These are phyloP conservation scores for Citrullus amarus DNA, from an alignment of 306 rosid species.

Conservation along the genomic window DNA sequence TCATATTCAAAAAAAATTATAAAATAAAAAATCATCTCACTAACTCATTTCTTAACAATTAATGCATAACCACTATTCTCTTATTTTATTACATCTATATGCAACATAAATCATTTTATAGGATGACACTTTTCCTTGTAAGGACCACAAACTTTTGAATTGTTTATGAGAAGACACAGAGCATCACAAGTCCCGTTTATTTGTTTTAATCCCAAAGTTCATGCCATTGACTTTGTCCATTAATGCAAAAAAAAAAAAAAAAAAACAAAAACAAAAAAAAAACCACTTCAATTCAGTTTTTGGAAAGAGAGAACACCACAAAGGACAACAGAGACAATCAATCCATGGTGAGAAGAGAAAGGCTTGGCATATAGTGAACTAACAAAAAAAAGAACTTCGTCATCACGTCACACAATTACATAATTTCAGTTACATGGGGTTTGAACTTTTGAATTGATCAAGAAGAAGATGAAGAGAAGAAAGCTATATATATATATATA, in stretches of 20 bases:
- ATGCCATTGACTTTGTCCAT: background rate
- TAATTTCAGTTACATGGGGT: background rate
- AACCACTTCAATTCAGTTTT: background rate
- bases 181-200: background rate
- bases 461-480: background rate
- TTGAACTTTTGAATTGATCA: background rate
- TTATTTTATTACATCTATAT: too few relatives aligned
- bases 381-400: background rate
- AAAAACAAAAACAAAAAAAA: too few relatives aligned
- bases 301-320: background rate
- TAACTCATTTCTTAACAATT: background rate
- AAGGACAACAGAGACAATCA: background rate
- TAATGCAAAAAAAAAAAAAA: background rate
- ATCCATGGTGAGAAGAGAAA: background rate
- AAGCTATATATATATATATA: background rate
- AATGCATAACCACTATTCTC: background rate
- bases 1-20: too few relatives aligned
- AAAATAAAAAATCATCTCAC: too few relatives aligned
- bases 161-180: background rate
- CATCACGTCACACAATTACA: slow-evolving; percentile 3
- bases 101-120: background rate
- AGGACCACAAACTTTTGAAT: background rate
- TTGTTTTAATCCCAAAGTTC: background rate
- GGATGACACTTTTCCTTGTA: background rate
- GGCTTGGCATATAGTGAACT: background rate